phyloP scores from a whole-genome alignment of 2,329 filamentous ascomycete species.

The Ascochyta rabiei region DNA sequence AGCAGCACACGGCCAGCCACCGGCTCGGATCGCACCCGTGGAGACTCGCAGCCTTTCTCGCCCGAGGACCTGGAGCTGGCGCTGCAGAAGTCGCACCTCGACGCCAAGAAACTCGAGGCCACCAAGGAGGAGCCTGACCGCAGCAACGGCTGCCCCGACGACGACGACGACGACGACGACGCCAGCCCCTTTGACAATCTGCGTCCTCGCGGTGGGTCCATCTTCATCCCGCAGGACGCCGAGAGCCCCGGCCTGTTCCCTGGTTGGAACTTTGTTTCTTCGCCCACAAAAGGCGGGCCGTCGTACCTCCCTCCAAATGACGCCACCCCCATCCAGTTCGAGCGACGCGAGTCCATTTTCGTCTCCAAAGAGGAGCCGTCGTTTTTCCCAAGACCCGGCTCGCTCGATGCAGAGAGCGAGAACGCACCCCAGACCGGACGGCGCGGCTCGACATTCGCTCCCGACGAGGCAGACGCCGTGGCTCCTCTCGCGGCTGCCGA shows the following conservation, averaged over 20 bases:
- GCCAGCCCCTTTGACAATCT: slow-evolving; percentile 26
- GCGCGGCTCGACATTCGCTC: slow-evolving; percentile 21
- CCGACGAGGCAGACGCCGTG: slow-evolving; percentile 15
- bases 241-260: slow-evolving; percentile 27
- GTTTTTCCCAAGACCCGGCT: slow-evolving; percentile 14
- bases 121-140: slow-evolving; percentile 38
- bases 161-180: slow-evolving; percentile 24
- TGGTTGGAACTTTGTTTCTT: slow-evolving; percentile 15
- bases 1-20: slow-evolving; percentile 32
- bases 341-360: slow-evolving; percentile 15
- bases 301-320: slow-evolving; percentile 24
- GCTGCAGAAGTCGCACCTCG: slow-evolving; percentile 49
- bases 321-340: slow-evolving; percentile 22
- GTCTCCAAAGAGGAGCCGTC: neutral
- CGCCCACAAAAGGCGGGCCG: slow-evolving; percentile 13
- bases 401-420: slow-evolving; percentile 18
- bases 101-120: slow-evolving; percentile 32
- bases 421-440: slow-evolving; percentile 17
- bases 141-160: slow-evolving; percentile 28
- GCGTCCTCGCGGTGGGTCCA: slow-evolving; percentile 33
- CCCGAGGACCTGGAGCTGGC: slow-evolving; percentile 54
- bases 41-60: slow-evolving; percentile 49
- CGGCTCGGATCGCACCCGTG: slow-evolving; percentile 35
- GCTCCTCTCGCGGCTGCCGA: slow-evolving; percentile 11
- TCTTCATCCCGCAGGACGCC: slow-evolving; percentile 32